phyloP scores from a whole-genome alignment of 768 basidiomycete species.

The Kwoniella mangroviensis region DNA sequence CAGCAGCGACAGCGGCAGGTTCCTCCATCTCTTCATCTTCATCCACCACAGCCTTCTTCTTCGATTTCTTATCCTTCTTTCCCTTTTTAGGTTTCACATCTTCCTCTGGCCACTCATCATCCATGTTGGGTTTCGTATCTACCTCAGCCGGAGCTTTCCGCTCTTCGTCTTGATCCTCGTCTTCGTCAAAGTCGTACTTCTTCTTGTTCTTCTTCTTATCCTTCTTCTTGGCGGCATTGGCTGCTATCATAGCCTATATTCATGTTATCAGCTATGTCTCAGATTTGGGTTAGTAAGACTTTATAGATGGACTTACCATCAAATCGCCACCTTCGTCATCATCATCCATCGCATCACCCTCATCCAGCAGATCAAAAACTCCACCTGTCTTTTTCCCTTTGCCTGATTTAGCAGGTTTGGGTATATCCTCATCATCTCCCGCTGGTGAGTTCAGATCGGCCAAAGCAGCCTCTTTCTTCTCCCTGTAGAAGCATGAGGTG shows the following conservation, averaged over 20 bases:
- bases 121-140: constrained; percentile 50
- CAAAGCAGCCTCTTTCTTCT: constrained; percentile 52
- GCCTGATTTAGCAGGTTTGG: constrained; percentile 26
- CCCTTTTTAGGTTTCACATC: constrained; percentile 62
- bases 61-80: constrained; percentile 49
- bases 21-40: constrained; percentile 33
- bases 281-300: constrained; percentile 7
- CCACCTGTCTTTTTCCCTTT: constrained; percentile 33
- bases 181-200: constrained; percentile 33
- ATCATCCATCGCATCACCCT: constrained; percentile 31
- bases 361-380: constrained; percentile 40
- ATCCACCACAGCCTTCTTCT: constrained; percentile 31
- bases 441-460: constrained; percentile 18
- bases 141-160: constrained; percentile 1
- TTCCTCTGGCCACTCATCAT: constrained; percentile 75
- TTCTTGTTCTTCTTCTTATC: constrained; percentile 53
- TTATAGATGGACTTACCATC: constrained; percentile 40
- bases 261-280: background rate
- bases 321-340: constrained; percentile 55
- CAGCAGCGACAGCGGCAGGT: constrained; percentile 11
- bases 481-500: constrained; percentile 31
- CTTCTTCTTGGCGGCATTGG: constrained; percentile 34
- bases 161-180: constrained; percentile 32
- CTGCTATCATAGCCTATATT: constrained; percentile 36
- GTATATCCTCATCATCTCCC: constrained; percentile 35